These are phyloP conservation scores for Trypanosoma lewisi DNA, from an alignment of 208 protist genomes.

Conservation along the genomic window DNA sequence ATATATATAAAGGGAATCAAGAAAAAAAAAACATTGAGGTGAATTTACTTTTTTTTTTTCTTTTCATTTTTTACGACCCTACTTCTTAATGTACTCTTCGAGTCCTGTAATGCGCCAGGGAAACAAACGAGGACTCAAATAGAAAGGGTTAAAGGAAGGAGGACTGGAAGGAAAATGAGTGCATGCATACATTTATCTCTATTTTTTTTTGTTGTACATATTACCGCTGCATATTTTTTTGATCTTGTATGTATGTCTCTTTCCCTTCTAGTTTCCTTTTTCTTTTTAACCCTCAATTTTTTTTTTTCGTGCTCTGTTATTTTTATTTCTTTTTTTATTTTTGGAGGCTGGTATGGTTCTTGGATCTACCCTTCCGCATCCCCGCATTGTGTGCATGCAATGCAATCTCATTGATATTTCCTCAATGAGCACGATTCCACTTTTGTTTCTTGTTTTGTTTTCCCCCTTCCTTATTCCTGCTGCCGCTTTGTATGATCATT, in stretches of 20 bases:
- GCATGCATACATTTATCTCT: no score
- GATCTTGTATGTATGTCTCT: slow-evolving; percentile 23
- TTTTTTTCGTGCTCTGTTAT: not conserved
- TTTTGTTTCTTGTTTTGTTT: slow-evolving; percentile 30
- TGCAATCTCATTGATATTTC: no score
- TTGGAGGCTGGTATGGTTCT: slow-evolving; percentile 1
- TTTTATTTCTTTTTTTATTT: slow-evolving; percentile 13
- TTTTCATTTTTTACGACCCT: not conserved
- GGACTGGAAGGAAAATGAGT: no score
- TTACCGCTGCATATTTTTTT: not conserved
- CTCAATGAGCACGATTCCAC: not conserved
- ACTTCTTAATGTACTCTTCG: not conserved
- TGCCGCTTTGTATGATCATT: no score
- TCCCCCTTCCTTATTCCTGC: no score
- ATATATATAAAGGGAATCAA: not conserved
- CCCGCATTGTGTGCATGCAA: no score
- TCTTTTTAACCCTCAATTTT: slow-evolving; percentile 15
- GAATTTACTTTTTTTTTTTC: not conserved
- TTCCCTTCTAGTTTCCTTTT: not conserved
- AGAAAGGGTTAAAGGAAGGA: no score
- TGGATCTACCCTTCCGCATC: no score
- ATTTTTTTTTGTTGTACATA: no score
- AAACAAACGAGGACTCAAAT: no score
- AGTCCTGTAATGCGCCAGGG: no score
- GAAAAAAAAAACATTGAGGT: not conserved